These are phyloP conservation scores for Sarocladiaceae sp. DNA, from an alignment of 2,329 filamentous ascomycete species.

Conservation along the genomic window DNA sequence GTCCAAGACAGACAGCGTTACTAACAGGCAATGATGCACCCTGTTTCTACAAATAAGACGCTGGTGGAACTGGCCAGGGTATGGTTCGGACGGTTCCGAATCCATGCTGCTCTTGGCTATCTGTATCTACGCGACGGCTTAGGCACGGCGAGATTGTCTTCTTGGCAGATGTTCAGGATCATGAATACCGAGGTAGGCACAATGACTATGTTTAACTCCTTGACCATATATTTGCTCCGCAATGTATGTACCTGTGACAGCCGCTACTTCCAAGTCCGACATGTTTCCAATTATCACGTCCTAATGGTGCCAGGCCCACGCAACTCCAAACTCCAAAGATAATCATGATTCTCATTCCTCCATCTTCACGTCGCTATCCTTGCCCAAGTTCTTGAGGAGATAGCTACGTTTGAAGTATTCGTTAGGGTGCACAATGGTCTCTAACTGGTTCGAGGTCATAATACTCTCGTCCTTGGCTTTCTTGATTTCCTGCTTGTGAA, in stretches of 20 bases:
- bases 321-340: neutral
- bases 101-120: neutral
- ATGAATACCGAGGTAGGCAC: no score
- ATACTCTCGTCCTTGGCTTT: constrained; percentile 70
- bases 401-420: constrained; percentile 97
- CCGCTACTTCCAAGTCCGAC: neutral
- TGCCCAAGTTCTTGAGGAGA: constrained; percentile 73
- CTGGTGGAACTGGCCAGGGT: neutral
- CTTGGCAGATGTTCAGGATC: no score
- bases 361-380: constrained; percentile 53
- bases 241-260: no score
- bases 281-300: neutral
- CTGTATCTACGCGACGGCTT: no score
- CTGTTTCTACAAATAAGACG: no score
- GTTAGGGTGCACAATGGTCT: constrained; percentile 96
- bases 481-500: constrained; percentile 75
- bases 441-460: constrained; percentile 71
- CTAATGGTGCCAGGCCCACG: neutral
- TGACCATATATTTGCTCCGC: no score
- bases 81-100: neutral
- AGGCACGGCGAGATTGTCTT: no score
- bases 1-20: no score
- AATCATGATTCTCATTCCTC: constrained; percentile 31
- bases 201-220: no score
- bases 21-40: no score